phyloP scores from a whole-genome alignment of 495 filamentous ascomycete species.

The Penicillium samsonianum region DNA sequence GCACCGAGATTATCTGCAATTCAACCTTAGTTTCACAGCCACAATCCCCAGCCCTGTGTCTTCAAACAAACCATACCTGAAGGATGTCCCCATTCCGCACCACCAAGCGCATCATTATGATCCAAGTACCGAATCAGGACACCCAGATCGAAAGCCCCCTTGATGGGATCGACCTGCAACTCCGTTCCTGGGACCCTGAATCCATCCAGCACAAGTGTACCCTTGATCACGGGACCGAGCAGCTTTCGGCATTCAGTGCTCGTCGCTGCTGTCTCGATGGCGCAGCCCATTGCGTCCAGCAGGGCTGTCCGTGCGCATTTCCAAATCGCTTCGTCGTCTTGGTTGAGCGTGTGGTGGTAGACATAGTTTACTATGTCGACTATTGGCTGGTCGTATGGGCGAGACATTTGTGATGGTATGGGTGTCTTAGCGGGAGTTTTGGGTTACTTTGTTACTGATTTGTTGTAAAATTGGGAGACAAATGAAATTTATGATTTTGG shows the following conservation, averaged over 20 bases:
- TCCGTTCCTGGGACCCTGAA: conserved; percentile 47
- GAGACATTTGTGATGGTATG: conserved; percentile 10
- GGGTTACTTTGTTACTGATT: neutral
- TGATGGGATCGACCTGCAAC: conserved; percentile 37
- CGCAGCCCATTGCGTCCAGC: conserved; percentile 44
- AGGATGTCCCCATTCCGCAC: conserved; percentile 50
- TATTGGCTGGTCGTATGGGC: conserved; percentile 31
- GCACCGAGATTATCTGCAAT: conserved; percentile 44
- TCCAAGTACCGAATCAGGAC: conserved; percentile 47
- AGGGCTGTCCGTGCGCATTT: conserved; percentile 33
- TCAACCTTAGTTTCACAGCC: neutral
- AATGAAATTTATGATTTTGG: neutral
- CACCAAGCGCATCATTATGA: conserved; percentile 47
- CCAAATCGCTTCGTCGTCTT: conserved; percentile 21
- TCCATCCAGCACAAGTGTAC: conserved; percentile 32
- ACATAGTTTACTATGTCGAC: conserved; percentile 36
- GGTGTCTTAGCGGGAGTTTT: neutral
- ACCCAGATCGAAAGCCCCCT: conserved; percentile 49
- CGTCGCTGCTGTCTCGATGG: conserved; percentile 35
- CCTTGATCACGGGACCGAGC: conserved; percentile 30
- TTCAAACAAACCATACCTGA: conserved; percentile 29
- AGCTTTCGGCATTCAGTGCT: conserved; percentile 29
- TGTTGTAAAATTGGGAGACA: neutral
- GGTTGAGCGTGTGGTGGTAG: conserved; percentile 25
- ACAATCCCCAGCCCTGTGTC: neutral